Evolutionary conservation across 352 stramenopile genomes (phyloP).

Genomic region (Phytophthora capsici): DNA sequence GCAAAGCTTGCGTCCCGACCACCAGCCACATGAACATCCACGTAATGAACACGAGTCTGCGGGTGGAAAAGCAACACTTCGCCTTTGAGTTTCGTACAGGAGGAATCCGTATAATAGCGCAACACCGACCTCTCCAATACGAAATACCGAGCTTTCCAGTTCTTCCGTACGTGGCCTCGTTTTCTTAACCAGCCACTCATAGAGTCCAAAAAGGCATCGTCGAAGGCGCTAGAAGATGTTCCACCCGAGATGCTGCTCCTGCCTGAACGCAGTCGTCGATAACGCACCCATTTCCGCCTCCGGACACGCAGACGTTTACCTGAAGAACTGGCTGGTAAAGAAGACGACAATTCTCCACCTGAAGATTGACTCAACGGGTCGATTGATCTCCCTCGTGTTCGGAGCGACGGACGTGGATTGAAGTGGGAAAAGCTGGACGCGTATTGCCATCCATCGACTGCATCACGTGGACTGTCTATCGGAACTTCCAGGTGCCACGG

Average conservation of each 20-base stretch:
- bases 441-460: constrained; percentile 70
- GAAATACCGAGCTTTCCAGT: constrained; percentile 83
- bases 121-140: constrained; percentile 73
- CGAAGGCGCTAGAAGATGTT: constrained; percentile 49
- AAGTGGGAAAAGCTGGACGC: constrained; percentile 71
- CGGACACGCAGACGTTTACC: constrained; percentile 58
- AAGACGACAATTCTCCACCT: constrained; percentile 24
- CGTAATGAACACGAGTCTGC: constrained; percentile 67
- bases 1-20: constrained; percentile 67
- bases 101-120: constrained; percentile 69
- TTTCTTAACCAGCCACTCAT: constrained; percentile 79
- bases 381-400: constrained; percentile 30
- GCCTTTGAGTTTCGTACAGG: constrained; percentile 61
- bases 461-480: constrained; percentile 22
- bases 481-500: constrained; percentile 69
- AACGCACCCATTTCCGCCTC: constrained; percentile 74
- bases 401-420: constrained; percentile 29
- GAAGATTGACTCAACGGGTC: constrained; percentile 23
- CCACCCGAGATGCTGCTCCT: constrained; percentile 3
- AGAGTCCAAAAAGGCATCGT: constrained; percentile 73
- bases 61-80: constrained; percentile 84
- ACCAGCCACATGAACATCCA: constrained; percentile 64
- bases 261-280: constrained; percentile 45
- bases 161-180: constrained; percentile 74
- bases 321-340: constrained; percentile 29